Evolutionary conservation across 805 yeast species (phyloP).

Genomic region (Nakazawaea siamensis): DNA sequence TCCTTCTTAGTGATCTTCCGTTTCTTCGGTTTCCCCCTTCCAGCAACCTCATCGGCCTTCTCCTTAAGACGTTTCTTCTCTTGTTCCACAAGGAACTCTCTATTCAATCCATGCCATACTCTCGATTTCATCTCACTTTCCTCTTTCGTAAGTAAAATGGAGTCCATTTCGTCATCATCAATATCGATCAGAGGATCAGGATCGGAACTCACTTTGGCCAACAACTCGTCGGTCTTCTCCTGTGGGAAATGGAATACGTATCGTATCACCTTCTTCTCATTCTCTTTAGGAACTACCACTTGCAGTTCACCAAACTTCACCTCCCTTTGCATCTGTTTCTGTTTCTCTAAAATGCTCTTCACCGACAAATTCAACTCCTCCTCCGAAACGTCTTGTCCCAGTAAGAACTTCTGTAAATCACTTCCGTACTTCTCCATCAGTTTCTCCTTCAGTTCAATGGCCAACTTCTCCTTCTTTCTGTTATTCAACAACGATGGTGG

Average conservation of each 20-base stretch:
- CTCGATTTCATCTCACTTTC: conserved; percentile 71
- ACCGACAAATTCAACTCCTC: conserved; percentile 30
- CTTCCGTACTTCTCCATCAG: conserved; percentile 15
- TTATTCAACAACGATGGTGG: conserved; percentile 82
- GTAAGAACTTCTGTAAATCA: conserved; percentile 27
- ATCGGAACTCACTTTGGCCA: conserved; percentile 47
- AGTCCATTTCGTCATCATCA: conserved; percentile 74
- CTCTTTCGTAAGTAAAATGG: conserved; percentile 52
- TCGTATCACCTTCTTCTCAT: conserved; percentile 1
- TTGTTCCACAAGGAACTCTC: conserved; percentile 77
- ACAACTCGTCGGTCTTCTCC: conserved; percentile 37
- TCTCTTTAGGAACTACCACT: not conserved
- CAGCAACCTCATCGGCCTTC: conserved; percentile 84
- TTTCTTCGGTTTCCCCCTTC: conserved; percentile 54
- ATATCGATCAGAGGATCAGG: conserved; percentile 63
- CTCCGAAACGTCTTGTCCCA: conserved; percentile 25
- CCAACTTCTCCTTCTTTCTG: conserved; percentile 40
- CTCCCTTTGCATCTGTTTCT: conserved; percentile 11
- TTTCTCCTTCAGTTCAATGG: conserved; percentile 18
- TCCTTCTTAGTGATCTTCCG: conserved; percentile 22
- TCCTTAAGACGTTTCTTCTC: conserved; percentile 75
- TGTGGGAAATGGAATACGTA: conserved; percentile 4
- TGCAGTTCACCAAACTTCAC: not conserved
- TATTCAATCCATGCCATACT: conserved; percentile 86
- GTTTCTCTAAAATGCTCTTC: conserved; percentile 21